Base-by-base conservation (phyloP, 768 basidiomycete species). In the Pisolithus albus region DNA sequence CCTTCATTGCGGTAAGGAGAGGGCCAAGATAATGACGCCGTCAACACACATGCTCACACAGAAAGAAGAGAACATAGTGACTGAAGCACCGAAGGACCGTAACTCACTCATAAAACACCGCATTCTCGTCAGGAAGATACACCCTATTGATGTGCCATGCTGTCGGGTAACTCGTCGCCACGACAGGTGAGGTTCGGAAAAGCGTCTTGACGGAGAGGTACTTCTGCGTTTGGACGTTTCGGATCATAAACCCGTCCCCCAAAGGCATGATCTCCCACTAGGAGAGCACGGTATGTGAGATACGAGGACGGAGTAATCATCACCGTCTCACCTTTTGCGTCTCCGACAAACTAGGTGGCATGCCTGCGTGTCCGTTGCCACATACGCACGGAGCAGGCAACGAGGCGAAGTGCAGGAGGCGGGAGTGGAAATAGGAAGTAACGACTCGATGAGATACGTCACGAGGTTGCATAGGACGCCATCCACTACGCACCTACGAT, bases 91-190 rank as follows among this genome's bases (percentile, higher is more conserved):
- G 26, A 15, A 26, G 43, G 24, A 26, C 11, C 34, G 28, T 13
- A n/a, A 45, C 43, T 26, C 43, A 45, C 43, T 45, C 43, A 45
- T 45, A 28, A 30, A 45, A 45, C n/a, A 45, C 24, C 43, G 43
- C 43, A 28, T 45, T 45, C 43, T 45, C 43, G 16, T 45, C 43
- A 28, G 43, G 43, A 45, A 45, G 43, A 28, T 45, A 45, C 28
- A 45, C 43, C 23, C n/a, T 45, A 30, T 45, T 45, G 26, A 45
- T 45, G 26, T 45, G 43, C 43, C 43, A 45, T 45, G 43, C 43
- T 15, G 43, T 45, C 8, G 43, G 43, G 26, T 45, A 45, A 45
- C 43, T 45, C 13, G 43, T 45, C 15, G 43, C 26, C 16, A 45
- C 28, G 43, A 45, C 43, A n/a, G 43, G 26, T 30, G 43, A 23